A percentile compares a stretch with the other conserved stretches of the same genome.
These are phyloP conservation scores for Cordyceps tenuipes DNA, from an alignment of 2,329 filamentous ascomycete species.

Conservation along the genomic window DNA sequence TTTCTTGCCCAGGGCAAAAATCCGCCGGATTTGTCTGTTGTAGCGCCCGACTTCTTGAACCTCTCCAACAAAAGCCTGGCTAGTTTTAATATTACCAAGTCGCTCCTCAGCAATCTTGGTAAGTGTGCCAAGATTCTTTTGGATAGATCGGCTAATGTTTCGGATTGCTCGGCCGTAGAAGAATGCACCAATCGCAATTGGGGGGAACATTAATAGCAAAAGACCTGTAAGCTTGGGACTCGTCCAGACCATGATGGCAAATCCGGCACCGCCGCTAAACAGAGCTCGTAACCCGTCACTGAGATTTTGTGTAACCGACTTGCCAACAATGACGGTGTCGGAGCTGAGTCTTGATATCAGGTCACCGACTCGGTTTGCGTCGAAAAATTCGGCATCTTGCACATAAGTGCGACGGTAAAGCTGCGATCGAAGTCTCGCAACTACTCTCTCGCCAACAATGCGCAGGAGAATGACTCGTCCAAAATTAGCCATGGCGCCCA, in stretches of 20 bases:
- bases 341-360: constrained; percentile 91
- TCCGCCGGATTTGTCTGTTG: constrained; percentile 83
- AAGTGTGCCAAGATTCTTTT: constrained; percentile 84
- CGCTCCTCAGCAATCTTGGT: constrained; percentile 98
- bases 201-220: constrained; percentile 78
- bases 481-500: constrained; percentile 88
- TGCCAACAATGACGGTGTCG: constrained; percentile 95
- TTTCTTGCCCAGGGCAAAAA: constrained; percentile 78
- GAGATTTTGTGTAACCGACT: constrained; percentile 95
- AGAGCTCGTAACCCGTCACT: constrained; percentile 89
- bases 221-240: constrained; percentile 85
- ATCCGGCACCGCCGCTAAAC: constrained; percentile 83
- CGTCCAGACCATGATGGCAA: constrained; percentile 92
- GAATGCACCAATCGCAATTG: constrained; percentile 82
- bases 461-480: constrained; percentile 86
- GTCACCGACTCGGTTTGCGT: constrained; percentile 93
- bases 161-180: constrained; percentile 86
- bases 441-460: constrained; percentile 91
- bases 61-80: constrained; percentile 92
- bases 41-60: constrained; percentile 84
- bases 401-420: constrained; percentile 87
- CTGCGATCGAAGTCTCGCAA: constrained; percentile 78
- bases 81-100: constrained; percentile 93
- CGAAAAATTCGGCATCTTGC: constrained; percentile 99
- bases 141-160: constrained; percentile 83